These are phyloP conservation scores for Thoreauomyces humboldtii DNA, from an alignment of 192 early-diverging fungal genomes.

Conservation along the genomic window DNA sequence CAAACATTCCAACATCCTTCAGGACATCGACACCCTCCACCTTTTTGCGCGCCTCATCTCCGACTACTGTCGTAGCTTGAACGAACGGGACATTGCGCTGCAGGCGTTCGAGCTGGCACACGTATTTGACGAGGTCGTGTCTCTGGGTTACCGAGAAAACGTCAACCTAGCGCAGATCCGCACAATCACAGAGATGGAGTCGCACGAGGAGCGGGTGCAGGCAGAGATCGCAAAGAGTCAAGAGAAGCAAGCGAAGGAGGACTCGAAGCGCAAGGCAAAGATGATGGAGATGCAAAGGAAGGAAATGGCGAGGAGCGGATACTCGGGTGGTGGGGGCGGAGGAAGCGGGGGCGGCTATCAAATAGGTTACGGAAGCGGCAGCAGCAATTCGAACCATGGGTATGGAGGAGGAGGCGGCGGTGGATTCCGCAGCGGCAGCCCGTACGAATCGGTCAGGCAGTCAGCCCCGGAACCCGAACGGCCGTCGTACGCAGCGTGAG, in stretches of 20 bases:
- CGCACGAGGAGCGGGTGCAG: constrained; percentile 95
- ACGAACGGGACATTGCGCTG: constrained; percentile 81
- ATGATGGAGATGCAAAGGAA: constrained; percentile 86
- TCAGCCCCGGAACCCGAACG: constrained; percentile 23
- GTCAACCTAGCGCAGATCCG: constrained; percentile 88
- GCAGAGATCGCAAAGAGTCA: constrained; percentile 89
- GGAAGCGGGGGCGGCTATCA: constrained; percentile 31
- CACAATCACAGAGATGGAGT: constrained; percentile 96
- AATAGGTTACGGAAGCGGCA: constrained; percentile 30
- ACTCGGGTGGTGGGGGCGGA: constrained; percentile 50
- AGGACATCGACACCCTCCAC: constrained; percentile 97
- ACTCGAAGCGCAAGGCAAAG: constrained; percentile 88
- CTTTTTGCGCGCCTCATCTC: constrained; percentile 89
- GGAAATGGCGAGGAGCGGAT: constrained; percentile 52
- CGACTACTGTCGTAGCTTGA: constrained; percentile 80
- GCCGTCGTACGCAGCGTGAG: constrained; percentile 15
- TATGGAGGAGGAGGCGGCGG: constrained; percentile 50
- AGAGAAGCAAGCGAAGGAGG: constrained; percentile 96
- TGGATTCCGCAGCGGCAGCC: constrained; percentile 41
- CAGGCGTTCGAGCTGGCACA: constrained; percentile 87
- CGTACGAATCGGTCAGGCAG: constrained; percentile 24
- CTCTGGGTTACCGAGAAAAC: constrained; percentile 83
- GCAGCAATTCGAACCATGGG: too few species aligned
- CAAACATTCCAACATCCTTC: constrained; percentile 91
- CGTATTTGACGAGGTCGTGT: constrained; percentile 95